A percentile compares a stretch with the other conserved stretches of the same genome.
These are phyloP conservation scores for Rhodotorula graminis DNA, from an alignment of 768 basidiomycete genomes.

Conservation along the genomic window DNA sequence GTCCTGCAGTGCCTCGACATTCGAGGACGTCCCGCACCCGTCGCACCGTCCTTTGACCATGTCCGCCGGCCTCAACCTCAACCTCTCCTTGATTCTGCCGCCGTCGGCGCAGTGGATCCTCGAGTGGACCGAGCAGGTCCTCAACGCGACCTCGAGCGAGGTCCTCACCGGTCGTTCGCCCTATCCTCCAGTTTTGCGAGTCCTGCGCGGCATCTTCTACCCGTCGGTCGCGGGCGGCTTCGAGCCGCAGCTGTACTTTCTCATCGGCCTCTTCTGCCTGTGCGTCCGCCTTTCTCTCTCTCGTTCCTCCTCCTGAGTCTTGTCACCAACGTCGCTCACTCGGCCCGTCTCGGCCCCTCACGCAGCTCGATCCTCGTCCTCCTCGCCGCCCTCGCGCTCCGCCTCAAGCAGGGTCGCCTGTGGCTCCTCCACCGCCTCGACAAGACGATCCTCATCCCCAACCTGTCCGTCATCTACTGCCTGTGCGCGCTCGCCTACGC, in stretches of 20 bases:
- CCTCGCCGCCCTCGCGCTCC: constrained; percentile 2
- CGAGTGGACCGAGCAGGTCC: background rate
- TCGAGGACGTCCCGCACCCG: no score
- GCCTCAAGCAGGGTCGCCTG: constrained; percentile 10
- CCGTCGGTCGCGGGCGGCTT: background rate
- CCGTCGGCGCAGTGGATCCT: background rate
- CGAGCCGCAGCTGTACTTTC: constrained; percentile 1
- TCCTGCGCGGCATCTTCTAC: background rate
- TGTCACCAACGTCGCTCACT: no score
- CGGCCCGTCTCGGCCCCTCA: no score
- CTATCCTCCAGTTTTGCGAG: background rate
- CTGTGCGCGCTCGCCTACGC: constrained; percentile 15
- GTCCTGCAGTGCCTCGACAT: no score
- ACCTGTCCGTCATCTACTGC: background rate
- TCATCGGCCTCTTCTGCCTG: constrained; percentile 8
- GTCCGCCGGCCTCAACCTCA: background rate
- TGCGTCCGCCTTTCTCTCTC: background rate
- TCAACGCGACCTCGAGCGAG: background rate
- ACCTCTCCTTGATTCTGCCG: background rate
- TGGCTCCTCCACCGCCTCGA: constrained; percentile 24
- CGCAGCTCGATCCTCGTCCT: constrained; percentile 4
- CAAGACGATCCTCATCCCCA: constrained; percentile 20
- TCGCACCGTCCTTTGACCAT: background rate
- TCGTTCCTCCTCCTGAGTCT: no score
- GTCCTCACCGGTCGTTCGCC: background rate